These are phyloP conservation scores for Wallacemonas rigidus DNA, from an alignment of 208 protist species.

Conservation along the genomic window DNA sequence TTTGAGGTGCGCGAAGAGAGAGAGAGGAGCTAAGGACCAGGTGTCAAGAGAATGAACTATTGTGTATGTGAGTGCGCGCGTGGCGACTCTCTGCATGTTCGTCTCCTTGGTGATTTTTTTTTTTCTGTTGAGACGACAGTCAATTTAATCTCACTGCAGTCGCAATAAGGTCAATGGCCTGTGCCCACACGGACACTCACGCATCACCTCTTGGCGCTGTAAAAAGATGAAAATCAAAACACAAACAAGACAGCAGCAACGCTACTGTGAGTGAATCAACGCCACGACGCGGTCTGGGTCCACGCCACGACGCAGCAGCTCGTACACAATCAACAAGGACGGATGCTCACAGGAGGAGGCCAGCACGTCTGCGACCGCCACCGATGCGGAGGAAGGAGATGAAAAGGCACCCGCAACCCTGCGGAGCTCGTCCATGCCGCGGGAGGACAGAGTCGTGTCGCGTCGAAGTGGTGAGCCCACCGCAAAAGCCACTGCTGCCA, in stretches of 20 bases:
- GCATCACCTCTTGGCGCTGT: background rate
- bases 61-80: too few relatives aligned
- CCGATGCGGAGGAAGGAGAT: background rate
- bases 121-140: too few relatives aligned
- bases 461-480: conserved; percentile 69
- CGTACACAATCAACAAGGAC: conserved; percentile 27
- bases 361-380: conserved; percentile 25
- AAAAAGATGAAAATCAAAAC: background rate
- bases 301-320: conserved; percentile 62
- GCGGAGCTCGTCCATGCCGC: conserved; percentile 8
- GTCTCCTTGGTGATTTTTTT: too few relatives aligned
- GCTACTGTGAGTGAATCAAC: conserved; percentile 46
- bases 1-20: too few relatives aligned
- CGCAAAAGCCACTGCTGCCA: conserved; percentile 65
- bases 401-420: background rate
- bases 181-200: too few relatives aligned
- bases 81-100: too few relatives aligned
- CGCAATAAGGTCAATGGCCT: too few relatives aligned
- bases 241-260: background rate
- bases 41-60: too few relatives aligned
- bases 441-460: conserved; percentile 2
- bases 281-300: conserved; percentile 64
- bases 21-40: too few relatives aligned
- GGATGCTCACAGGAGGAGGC: conserved; percentile 11
- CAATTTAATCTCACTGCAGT: too few relatives aligned